Evolutionary conservation across 345 rosid species (phyloP).

Genomic region (Pistacia vera): DNA sequence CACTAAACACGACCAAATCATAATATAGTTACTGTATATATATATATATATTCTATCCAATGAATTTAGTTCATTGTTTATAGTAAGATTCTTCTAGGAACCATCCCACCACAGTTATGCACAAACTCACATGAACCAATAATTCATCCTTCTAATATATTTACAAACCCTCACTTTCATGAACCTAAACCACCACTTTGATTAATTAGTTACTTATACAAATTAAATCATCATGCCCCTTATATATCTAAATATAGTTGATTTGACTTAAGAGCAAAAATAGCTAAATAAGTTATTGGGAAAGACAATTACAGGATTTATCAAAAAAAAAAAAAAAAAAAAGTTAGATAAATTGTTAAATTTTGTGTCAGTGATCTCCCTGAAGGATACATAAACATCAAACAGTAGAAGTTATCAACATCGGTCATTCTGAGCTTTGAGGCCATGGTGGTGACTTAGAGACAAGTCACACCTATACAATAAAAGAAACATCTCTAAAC

Average conservation of each 20-base stretch:
- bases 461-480: constrained; percentile 57
- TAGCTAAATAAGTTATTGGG: too few relatives aligned
- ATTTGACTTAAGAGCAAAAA: neutral
- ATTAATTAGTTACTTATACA: too few relatives aligned
- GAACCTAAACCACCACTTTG: too few relatives aligned
- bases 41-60: neutral
- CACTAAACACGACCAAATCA: constrained; percentile 12
- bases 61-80: constrained; percentile 1
- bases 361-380: neutral
- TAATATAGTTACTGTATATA: neutral
- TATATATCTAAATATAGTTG: neutral
- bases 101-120: constrained; percentile 25
- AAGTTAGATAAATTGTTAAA: too few relatives aligned
- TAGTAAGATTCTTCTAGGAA: constrained; percentile 39
- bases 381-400: constrained; percentile 18
- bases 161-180: too few relatives aligned
- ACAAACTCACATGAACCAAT: constrained; percentile 39
- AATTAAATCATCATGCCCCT: too few relatives aligned
- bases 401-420: constrained; percentile 12
- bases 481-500: constrained; percentile 57
- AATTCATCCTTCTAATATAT: constrained; percentile 21
- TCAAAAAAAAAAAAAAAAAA: too few relatives aligned
- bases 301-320: too few relatives aligned
- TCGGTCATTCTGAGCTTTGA: constrained; percentile 23
- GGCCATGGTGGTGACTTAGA: constrained; percentile 40